phyloP scores from a whole-genome alignment of 106 monocot species.

The Chionographis japonica region DNA sequence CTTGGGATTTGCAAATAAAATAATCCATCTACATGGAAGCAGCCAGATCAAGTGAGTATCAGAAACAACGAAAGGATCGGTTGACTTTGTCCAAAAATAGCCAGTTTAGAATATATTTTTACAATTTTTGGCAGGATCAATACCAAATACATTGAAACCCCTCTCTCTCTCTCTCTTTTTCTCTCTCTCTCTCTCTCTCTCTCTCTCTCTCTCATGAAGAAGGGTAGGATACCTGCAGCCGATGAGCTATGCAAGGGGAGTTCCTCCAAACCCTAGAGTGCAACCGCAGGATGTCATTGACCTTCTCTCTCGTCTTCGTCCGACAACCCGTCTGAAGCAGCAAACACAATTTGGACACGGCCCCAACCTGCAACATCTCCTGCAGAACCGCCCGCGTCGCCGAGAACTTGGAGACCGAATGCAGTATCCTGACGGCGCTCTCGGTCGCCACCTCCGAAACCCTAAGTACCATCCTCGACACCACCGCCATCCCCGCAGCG shows the following conservation, averaged over 20 bases:
- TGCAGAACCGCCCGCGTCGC: slow-evolving; percentile 28
- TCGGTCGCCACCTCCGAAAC: slow-evolving; percentile 28
- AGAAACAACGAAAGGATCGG: too few species aligned
- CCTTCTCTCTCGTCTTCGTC: slow-evolving; percentile 48
- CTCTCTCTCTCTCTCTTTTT: too few species aligned
- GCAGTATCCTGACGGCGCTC: slow-evolving; percentile 36
- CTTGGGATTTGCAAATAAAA: too few species aligned
- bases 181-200: too few species aligned
- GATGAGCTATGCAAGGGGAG: slow-evolving; percentile 49
- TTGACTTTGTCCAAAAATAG: too few species aligned
- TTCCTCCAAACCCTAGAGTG: slow-evolving; percentile 57
- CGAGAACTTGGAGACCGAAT: slow-evolving; percentile 27
- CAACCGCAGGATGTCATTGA: slow-evolving; percentile 51
- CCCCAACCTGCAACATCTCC: slow-evolving; percentile 65
- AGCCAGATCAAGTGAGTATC: too few species aligned
- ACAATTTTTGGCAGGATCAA: too few species aligned
- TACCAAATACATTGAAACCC: too few species aligned
- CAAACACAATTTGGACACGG: slow-evolving; percentile 43
- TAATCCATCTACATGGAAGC: too few species aligned
- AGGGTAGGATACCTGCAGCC: slow-evolving; percentile 24
- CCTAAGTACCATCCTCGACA: slow-evolving; percentile 24
- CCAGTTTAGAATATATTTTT: too few species aligned
- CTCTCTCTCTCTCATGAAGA: not conserved
- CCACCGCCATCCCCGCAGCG: slow-evolving; percentile 37
- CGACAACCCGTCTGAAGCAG: slow-evolving; percentile 33